These are phyloP conservation scores for Hyaloscypha finlandica DNA, from an alignment of 495 filamentous ascomycete species.

Conservation along the genomic window DNA sequence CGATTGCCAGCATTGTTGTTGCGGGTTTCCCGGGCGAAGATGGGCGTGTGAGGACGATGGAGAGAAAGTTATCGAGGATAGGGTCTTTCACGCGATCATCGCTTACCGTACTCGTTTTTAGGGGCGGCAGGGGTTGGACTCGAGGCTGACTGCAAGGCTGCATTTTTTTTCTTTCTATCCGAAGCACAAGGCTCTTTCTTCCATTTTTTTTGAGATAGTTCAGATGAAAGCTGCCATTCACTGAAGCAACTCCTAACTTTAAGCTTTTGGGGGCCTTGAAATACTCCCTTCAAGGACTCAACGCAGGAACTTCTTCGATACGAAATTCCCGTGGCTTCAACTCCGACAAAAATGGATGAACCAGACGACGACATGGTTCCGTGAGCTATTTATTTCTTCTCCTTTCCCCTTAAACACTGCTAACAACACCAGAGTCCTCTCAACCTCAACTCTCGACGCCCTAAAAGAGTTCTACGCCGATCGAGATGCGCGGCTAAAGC, in stretches of 20 bases:
- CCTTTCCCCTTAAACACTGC: not conserved
- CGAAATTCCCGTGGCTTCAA: not conserved
- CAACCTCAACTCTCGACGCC: conserved; percentile 59
- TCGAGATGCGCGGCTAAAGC: conserved; percentile 58
- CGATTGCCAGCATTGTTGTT: conserved; percentile 17
- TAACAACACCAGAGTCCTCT: conserved; percentile 38
- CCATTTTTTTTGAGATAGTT: not conserved
- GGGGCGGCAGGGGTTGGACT: not conserved
- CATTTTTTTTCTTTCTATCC: not conserved
- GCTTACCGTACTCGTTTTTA: not conserved
- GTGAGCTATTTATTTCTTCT: not conserved
- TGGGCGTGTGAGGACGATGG: not conserved
- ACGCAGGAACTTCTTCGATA: not conserved
- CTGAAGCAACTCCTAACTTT: not conserved
- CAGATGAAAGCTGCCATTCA: not conserved
- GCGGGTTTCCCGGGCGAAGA: not conserved
- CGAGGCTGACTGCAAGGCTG: conserved; percentile 6
- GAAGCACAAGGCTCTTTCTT: not conserved
- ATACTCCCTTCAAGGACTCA: not conserved
- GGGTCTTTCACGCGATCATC: not conserved
- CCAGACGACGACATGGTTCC: conserved; percentile 1
- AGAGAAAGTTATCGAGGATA: not conserved
- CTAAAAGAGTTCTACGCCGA: conserved; percentile 71
- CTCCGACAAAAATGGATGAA: not conserved
- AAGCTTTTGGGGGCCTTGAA: not conserved